Evolutionary conservation across 2,329 filamentous ascomycete genomes (phyloP).

Genomic region (Pyrenophora seminiperda): DNA sequence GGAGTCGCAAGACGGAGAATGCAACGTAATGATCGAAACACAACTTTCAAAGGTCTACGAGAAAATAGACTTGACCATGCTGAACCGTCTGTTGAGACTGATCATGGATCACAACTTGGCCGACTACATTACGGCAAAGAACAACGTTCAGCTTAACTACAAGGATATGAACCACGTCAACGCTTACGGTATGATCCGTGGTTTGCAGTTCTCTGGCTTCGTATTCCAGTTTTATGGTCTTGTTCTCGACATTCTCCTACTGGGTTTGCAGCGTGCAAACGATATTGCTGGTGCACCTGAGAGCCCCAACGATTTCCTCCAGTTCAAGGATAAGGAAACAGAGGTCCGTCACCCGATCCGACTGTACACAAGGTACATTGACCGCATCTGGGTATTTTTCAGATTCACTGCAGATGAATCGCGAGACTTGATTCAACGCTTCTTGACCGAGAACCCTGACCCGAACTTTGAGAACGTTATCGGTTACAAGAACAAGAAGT

Average conservation of each 20-base stretch:
- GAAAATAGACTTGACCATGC: slow-evolving; percentile 94
- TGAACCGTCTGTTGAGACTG: slow-evolving; percentile 88
- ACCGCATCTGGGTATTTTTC: slow-evolving; percentile 98
- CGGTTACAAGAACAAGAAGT: slow-evolving; percentile 99
- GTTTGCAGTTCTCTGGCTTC: slow-evolving; percentile 96
- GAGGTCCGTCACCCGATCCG: slow-evolving; percentile 94
- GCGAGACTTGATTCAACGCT: slow-evolving; percentile 92
- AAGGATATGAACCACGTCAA: slow-evolving; percentile 99
- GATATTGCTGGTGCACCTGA: slow-evolving; percentile 95
- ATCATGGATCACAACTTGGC: slow-evolving; percentile 99
- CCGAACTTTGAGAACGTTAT: slow-evolving; percentile 99
- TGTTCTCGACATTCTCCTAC: slow-evolving; percentile 87
- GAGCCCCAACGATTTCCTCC: slow-evolving; percentile 94
- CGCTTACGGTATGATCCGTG: slow-evolving; percentile 97
- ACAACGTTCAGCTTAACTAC: slow-evolving; percentile 98
- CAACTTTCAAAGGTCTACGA: slow-evolving; percentile 99
- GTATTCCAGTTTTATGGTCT: slow-evolving; percentile 99
- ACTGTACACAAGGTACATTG: slow-evolving; percentile 96
- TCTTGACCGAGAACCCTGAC: slow-evolving; percentile 96
- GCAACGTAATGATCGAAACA: slow-evolving; percentile 98
- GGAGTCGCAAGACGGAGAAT: slow-evolving; percentile 92
- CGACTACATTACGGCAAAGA: slow-evolving; percentile 99
- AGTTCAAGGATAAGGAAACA: slow-evolving; percentile 91
- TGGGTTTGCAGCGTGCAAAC: slow-evolving; percentile 93
- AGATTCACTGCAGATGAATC: slow-evolving; percentile 94